Evolutionary conservation across 192 early-diverging fungal species (phyloP).

Genomic region (Linnemannia exigua): DNA sequence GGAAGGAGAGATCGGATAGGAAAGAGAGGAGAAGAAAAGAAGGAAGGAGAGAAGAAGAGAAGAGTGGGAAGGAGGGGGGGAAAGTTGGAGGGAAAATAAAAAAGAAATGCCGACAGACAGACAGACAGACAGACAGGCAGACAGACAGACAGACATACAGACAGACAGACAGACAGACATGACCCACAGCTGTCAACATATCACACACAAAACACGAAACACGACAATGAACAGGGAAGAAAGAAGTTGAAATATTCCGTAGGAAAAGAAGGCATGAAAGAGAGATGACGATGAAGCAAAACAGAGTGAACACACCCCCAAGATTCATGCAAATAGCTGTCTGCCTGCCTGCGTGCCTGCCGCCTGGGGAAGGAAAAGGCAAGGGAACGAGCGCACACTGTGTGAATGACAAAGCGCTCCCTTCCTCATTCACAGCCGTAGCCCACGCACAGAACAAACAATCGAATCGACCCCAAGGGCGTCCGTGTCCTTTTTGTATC

Average conservation of each 20-base stretch:
- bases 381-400: no score
- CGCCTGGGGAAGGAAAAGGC: no score
- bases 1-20: background rate
- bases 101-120: background rate
- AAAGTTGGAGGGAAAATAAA: slow-evolving; percentile 1
- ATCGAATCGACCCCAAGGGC: background rate
- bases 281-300: no score
- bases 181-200: background rate
- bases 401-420: no score
- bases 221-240: no score
- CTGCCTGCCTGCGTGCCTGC: no score
- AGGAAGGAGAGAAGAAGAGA: background rate
- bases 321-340: no score
- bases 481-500: background rate
- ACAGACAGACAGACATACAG: background rate
- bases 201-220: background rate
- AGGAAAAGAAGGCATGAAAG: no score
- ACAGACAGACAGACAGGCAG: no score
- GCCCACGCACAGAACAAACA: background rate
- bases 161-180: background rate
- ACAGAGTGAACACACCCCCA: no score
- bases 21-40: background rate
- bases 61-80: background rate
- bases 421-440: background rate
- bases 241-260: no score